Percentiles rank a stretch among this genome's conserved stretches.
Evolutionary conservation across 2,329 filamentous ascomycete genomes (phyloP).

Genomic region (Xylariaceae sp.): DNA sequence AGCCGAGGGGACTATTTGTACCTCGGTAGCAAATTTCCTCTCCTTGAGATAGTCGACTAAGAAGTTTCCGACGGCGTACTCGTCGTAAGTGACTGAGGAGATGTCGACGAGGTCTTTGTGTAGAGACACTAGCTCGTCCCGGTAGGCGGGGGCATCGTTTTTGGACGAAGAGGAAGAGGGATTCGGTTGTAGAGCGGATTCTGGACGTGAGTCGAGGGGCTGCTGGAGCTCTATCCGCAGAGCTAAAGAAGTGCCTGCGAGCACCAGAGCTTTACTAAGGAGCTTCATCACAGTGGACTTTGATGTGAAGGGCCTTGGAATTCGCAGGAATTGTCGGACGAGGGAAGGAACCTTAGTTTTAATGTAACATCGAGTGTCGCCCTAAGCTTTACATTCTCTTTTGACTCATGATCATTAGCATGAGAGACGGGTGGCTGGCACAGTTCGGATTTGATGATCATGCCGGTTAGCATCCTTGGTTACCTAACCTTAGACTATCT

Average conservation of each 20-base stretch:
- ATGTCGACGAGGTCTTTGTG: slow-evolving; percentile 72
- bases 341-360: too few relatives aligned
- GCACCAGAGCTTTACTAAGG: slow-evolving; percentile 3
- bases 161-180: background rate
- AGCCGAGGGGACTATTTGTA: slow-evolving; percentile 36
- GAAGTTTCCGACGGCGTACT: slow-evolving; percentile 63
- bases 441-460: background rate
- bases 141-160: slow-evolving; percentile 33
- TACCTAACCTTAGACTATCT: too few relatives aligned
- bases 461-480: background rate
- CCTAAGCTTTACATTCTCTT: too few relatives aligned
- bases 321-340: too few relatives aligned
- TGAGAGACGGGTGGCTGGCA: background rate
- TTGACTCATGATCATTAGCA: background rate
- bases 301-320: too few relatives aligned
- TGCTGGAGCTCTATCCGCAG: background rate
- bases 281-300: slow-evolving; percentile 10
- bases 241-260: slow-evolving; percentile 6
- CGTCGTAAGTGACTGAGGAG: slow-evolving; percentile 65
- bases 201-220: background rate
- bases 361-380: too few relatives aligned
- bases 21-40: slow-evolving; percentile 39
- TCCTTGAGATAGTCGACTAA: slow-evolving; percentile 59
- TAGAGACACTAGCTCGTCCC: slow-evolving; percentile 57
- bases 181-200: background rate